phyloP scores from a whole-genome alignment of 768 basidiomycete species.

The Lentinula sp. region DNA sequence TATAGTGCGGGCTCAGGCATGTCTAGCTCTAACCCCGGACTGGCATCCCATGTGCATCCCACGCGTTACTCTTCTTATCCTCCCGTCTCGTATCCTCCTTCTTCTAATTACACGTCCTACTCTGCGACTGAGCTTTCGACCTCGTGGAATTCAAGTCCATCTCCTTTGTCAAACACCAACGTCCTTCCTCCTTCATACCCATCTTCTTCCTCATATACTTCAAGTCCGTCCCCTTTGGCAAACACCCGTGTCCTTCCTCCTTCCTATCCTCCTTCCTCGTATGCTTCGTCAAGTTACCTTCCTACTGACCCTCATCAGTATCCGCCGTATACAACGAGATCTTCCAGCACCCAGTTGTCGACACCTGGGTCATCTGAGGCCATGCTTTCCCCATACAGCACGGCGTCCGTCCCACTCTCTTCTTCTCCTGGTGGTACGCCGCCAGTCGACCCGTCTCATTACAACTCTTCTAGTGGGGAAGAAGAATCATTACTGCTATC shows the following conservation, averaged over 20 bases:
- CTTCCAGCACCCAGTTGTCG: conserved; percentile 6
- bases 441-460: conserved; percentile 10
- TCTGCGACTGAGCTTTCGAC: not conserved
- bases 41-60: not conserved
- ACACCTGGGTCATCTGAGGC: conserved; percentile 10
- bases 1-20: not conserved
- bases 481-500: not conserved
- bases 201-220: not conserved
- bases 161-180: not conserved
- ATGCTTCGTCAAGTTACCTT: not conserved
- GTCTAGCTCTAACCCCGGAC: not conserved
- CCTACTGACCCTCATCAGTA: conserved; percentile 1
- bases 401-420: not conserved
- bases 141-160: not conserved
- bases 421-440: conserved; percentile 12
- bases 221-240: not conserved
- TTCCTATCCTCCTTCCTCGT: not conserved
- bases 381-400: conserved; percentile 10
- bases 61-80: not conserved
- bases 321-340: not conserved
- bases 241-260: not conserved
- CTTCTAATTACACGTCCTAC: not conserved
- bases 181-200: not conserved
- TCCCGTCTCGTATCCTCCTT: not conserved
- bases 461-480: conserved; percentile 7